Evolutionary conservation across 495 filamentous ascomycete genomes (phyloP), one percentile per base, ranked within the genome.

Genomic region (Penicillium cataractarum): DNA sequence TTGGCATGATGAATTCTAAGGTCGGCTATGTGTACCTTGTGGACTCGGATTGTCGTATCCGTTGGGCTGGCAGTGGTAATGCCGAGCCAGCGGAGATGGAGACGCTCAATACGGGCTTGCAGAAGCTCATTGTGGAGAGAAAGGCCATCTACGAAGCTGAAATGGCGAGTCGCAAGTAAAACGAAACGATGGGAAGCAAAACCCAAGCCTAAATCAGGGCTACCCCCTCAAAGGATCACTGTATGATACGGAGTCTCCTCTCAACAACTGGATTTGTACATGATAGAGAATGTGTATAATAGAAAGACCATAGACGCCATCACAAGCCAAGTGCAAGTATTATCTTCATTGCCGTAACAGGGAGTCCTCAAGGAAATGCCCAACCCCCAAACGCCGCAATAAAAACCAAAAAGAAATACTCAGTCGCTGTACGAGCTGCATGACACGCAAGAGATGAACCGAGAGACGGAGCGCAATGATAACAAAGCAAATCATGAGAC

Each of bases 1-100:
- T 98, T 64, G 93, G 92, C 3, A 77, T 95, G 70, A 72, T 92
- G 73, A 99, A 98, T 76, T 84, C 82, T 42, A 92, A 90, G 77
- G 93, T 97, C 12, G 96, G 96, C 13, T 97, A 97, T 80, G 91
- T 92, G 27, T 99, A 97, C 78, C 80, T 99, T 58, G 75, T 99
- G 60, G 95, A 99, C 78, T 80, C 86, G 66, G 78, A 92, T 50
- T 96, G 92, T 76, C 89, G 84, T 77, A 97, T 99, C 61, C 84
- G 95, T 35, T 99, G 95, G 95, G 95, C 94, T 0, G 95, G 91
- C 4, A 93, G 92, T 74, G 95, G 92, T n/a, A 73, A 80, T 40
- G 89, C 90, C 15, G 82, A 87, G 49, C 80, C 75, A 5, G 82
- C 80, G 21, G 95, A 98, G 81, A 83, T 82, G 71, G 85, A 89